These are phyloP conservation scores for Helicocarpus griseus DNA, from an alignment of 2,329 filamentous ascomycete genomes.

Conservation along the genomic window DNA sequence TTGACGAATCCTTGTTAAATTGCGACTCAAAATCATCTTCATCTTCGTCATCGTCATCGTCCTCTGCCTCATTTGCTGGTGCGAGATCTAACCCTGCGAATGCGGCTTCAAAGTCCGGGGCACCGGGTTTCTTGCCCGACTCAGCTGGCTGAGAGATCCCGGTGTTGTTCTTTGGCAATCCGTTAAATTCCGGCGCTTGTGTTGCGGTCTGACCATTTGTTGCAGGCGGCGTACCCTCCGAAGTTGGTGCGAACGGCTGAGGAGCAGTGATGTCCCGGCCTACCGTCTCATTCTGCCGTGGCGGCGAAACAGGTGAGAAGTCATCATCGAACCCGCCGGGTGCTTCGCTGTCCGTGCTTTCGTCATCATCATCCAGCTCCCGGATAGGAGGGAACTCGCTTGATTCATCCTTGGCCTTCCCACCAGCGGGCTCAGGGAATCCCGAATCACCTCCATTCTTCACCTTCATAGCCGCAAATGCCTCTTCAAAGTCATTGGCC, in stretches of 20 bases:
- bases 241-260: slow-evolving; percentile 38
- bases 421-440: slow-evolving; percentile 24
- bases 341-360: slow-evolving; percentile 59
- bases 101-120: slow-evolving; percentile 38
- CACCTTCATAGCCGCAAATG: slow-evolving; percentile 36
- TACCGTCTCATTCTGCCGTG: slow-evolving; percentile 22
- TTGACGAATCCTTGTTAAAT: slow-evolving; percentile 24
- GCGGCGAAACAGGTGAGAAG: slow-evolving; percentile 58
- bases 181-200: slow-evolving; percentile 29
- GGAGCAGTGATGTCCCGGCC: background rate
- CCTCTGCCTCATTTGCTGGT: slow-evolving; percentile 35
- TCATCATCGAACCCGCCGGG: slow-evolving; percentile 76
- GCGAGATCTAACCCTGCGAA: slow-evolving; percentile 37
- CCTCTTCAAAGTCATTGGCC: slow-evolving; percentile 38
- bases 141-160: slow-evolving; percentile 12
- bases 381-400: slow-evolving; percentile 88
- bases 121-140: slow-evolving; percentile 21
- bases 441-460: slow-evolving; percentile 34
- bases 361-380: slow-evolving; percentile 71
- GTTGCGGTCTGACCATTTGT: slow-evolving; percentile 26
- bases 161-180: slow-evolving; percentile 29
- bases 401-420: slow-evolving; percentile 24
- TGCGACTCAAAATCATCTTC: slow-evolving; percentile 47
- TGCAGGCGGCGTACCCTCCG: slow-evolving; percentile 33
- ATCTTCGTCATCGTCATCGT: slow-evolving; percentile 33